phyloP scores from a whole-genome alignment of 345 rosid species.

The Lepidium didymum region DNA sequence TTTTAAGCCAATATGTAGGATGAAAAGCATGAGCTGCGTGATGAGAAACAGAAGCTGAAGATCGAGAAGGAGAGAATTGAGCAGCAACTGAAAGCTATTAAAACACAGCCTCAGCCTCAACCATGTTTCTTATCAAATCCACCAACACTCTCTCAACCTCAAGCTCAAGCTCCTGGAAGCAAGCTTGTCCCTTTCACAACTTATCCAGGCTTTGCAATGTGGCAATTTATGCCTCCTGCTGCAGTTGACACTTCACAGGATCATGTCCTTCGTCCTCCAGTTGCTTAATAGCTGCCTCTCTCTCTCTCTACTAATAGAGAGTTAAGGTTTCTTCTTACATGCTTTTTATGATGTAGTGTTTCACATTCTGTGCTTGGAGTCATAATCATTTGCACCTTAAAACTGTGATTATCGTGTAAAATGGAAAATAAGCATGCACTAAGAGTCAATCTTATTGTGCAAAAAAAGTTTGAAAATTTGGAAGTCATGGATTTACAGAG shows the following conservation, averaged over 20 bases:
- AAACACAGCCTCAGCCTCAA: slow-evolving; percentile 40
- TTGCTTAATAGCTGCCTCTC: slow-evolving; percentile 41
- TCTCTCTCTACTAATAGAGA: not conserved
- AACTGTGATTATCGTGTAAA: slow-evolving; percentile 5
- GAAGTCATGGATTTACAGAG: not conserved
- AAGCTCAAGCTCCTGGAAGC: slow-evolving; percentile 73
- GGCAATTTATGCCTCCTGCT: slow-evolving; percentile 98
- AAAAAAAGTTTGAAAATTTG: not conserved
- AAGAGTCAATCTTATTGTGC: not conserved
- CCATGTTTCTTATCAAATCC: slow-evolving; percentile 54
- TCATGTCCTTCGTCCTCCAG: slow-evolving; percentile 88
- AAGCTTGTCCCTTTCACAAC: slow-evolving; percentile 75
- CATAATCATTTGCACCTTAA: not conserved
- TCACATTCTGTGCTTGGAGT: not conserved
- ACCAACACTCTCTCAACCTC: slow-evolving; percentile 58
- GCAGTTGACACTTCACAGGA: slow-evolving; percentile 88
- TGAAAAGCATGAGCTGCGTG: slow-evolving; percentile 56
- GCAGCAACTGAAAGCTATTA: slow-evolving; percentile 40
- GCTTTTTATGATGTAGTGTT: slow-evolving; percentile 3
- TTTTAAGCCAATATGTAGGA: slow-evolving; percentile 4
- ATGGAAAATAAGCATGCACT: slow-evolving; percentile 9
- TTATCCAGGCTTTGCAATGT: slow-evolving; percentile 91
- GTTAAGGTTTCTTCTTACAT: not conserved
- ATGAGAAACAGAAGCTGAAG: slow-evolving; percentile 82
- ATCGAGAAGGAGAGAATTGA: slow-evolving; percentile 74